phyloP scores from a whole-genome alignment of 495 filamentous ascomycete species.

The Ramalina peruviana region DNA sequence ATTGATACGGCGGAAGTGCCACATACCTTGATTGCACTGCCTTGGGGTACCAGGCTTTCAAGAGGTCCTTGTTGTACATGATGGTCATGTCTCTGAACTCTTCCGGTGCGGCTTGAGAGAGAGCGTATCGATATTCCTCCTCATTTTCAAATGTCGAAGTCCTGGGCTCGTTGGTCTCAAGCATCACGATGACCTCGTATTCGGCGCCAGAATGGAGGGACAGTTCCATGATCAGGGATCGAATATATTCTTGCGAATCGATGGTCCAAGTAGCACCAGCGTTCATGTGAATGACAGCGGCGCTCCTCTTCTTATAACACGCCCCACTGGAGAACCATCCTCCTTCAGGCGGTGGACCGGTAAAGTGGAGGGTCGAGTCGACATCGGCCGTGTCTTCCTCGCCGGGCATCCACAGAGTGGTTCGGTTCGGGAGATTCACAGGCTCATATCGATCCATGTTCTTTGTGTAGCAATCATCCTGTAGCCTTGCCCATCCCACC shows the following conservation, averaged over 20 bases:
- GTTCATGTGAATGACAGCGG: conserved; percentile 55
- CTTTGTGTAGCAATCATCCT: conserved; percentile 43
- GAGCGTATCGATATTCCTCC: conserved; percentile 35
- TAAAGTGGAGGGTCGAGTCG: conserved; percentile 4
- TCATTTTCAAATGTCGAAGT: conserved; percentile 42
- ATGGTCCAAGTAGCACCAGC: conserved; percentile 53
- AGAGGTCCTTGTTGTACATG: conserved; percentile 48
- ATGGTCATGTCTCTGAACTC: conserved; percentile 56
- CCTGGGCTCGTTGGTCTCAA: conserved; percentile 46
- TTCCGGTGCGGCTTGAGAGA: conserved; percentile 40
- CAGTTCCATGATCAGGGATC: conserved; percentile 60
- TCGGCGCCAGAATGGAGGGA: conserved; percentile 58
- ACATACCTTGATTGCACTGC: conserved; percentile 19
- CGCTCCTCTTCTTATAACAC: conserved; percentile 36
- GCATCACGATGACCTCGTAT: conserved; percentile 62
- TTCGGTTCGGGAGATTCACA: not conserved
- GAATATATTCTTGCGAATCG: conserved; percentile 57
- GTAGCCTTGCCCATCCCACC: conserved; percentile 58
- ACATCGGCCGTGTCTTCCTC: conserved; percentile 1
- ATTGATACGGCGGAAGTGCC: not conserved
- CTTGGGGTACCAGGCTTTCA: conserved; percentile 44
- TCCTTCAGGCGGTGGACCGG: not conserved
- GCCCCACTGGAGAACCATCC: not conserved
- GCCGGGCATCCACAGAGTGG: conserved; percentile 7
- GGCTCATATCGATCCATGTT: conserved; percentile 47